phyloP scores from a whole-genome alignment of 768 basidiomycete genomes.

The Glaciozyma antarctica region DNA sequence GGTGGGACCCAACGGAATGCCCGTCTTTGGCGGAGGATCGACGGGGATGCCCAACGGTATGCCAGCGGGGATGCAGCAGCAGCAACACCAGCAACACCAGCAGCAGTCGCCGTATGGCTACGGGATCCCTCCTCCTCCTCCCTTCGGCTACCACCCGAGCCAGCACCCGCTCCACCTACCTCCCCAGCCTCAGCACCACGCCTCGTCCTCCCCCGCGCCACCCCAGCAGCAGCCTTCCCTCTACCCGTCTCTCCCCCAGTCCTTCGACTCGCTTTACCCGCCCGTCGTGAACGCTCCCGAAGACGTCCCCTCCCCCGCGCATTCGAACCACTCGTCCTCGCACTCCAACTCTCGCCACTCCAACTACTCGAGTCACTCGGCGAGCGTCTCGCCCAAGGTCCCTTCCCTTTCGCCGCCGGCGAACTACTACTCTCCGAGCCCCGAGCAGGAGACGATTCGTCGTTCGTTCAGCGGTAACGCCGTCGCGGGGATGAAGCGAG shows the following conservation, averaged over 20 bases:
- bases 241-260: slow-evolving; percentile 15
- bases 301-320: slow-evolving; percentile 6
- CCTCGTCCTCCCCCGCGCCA: neutral
- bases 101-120: too few species aligned
- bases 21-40: neutral
- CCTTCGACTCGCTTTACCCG: neutral
- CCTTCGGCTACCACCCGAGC: neutral
- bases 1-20: neutral
- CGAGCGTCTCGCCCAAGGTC: slow-evolving; percentile 21
- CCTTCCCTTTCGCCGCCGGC: slow-evolving; percentile 28
- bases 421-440: slow-evolving; percentile 28
- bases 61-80: slow-evolving; percentile 3
- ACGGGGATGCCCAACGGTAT: neutral
- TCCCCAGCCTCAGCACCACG: neutral
- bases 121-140: neutral
- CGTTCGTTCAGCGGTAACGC: neutral
- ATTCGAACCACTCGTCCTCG: slow-evolving; percentile 9
- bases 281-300: slow-evolving; percentile 11
- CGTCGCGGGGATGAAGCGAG: slow-evolving; percentile 30
- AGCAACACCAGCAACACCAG: too few species aligned
- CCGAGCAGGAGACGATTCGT: slow-evolving; percentile 11
- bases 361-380: slow-evolving; percentile 13
- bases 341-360: slow-evolving; percentile 10
- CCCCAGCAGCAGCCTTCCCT: slow-evolving; percentile 1
- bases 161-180: neutral